Evolutionary conservation across 1,284 basidiomycete genomes (phyloP), one percentile per base, ranked within the genome.

Genomic region (Irpex sp.): DNA sequence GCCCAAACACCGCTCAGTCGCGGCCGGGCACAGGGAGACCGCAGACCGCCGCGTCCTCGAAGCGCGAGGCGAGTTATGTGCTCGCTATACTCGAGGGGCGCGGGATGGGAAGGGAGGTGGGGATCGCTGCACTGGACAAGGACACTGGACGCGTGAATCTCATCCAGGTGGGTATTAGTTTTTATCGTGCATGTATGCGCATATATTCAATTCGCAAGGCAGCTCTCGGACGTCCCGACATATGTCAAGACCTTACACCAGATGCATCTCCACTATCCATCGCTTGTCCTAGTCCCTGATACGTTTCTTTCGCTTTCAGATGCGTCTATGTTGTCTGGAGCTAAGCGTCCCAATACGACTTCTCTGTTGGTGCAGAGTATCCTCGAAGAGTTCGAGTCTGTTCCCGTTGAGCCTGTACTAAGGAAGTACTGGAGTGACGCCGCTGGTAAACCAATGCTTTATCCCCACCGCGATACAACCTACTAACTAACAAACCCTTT

Each of bases 231-330:
- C 68, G 89, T 87, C 65, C 82, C 89, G 61, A 91, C 91, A 18
- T 97, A 94, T 67, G 86, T 93, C 61, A 93, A 92, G 71, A 94
- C 91, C 0, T 75, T 96, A 7, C 92, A 96, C 65, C 92, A 96
- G 68, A 83, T 96, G 77, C 84, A 88, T 64, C 72, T 93, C 8
- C 87, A 94, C 67, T 79, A 77, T 5, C 94, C 94, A 0, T 79
- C 75, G 10, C 75, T 87, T 12, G 78, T 96, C 39, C 78, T 97
- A 5, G 83, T 95, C 6, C 91, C 91, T 0, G 90, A 93, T 68
- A 92, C 88, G 0, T 90, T 88, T 66, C 67, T 93, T 33, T 82
- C 87, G 14, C 65, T 79, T 0, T 69, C 78, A 21, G 85, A 87
- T 66, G 71, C 73, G 12, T 75, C 78, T 4, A 66, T 80, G 21